Evolutionary conservation across 305 asterid genomes (phyloP).

Genomic region (Fraxinus greggii): DNA sequence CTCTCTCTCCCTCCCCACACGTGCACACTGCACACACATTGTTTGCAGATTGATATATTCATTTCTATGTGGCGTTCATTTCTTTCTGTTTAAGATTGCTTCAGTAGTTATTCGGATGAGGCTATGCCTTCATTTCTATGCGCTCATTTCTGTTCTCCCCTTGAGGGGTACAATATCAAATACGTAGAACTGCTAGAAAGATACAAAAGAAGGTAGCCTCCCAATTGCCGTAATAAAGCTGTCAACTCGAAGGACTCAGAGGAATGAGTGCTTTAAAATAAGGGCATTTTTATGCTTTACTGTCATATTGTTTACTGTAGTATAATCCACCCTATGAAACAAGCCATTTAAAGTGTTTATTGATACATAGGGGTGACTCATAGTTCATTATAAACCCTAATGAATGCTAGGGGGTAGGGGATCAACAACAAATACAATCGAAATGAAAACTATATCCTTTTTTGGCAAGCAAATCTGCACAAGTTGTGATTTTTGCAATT

Average conservation of each 20-base stretch:
- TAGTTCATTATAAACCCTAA: neutral
- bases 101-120: neutral
- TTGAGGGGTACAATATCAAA: neutral
- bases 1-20: neutral
- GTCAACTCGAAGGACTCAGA: neutral
- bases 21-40: neutral
- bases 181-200: neutral
- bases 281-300: neutral
- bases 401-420: neutral
- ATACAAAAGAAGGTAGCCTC: neutral
- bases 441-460: neutral
- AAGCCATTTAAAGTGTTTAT: neutral
- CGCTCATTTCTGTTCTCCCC: neutral
- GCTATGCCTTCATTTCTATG: neutral
- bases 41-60: neutral
- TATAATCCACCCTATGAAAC: neutral
- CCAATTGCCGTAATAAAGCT: neutral
- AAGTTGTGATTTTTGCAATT: neutral
- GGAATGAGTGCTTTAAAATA: neutral
- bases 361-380: neutral
- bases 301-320: neutral
- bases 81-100: neutral
- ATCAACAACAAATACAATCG: neutral
- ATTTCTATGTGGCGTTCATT: neutral
- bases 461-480: neutral